Percentiles rank a stretch among this genome's conserved stretches.
These are phyloP conservation scores for Mariannaea elegans DNA, from an alignment of 2,329 filamentous ascomycete genomes.

Conservation along the genomic window DNA sequence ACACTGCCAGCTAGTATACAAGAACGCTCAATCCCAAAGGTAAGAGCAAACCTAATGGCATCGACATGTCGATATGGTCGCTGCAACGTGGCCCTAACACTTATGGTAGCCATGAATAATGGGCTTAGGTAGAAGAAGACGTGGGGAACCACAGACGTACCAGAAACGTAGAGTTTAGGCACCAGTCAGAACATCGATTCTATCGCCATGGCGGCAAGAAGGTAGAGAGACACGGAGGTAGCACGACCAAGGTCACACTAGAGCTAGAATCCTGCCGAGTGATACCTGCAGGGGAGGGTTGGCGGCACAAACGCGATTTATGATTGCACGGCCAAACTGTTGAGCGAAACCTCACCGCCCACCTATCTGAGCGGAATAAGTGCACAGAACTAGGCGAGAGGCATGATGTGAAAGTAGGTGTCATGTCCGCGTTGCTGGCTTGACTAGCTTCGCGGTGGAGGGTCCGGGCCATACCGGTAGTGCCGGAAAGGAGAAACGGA, in stretches of 20 bases:
- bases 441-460: constrained; percentile 56
- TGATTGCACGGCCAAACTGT: constrained; percentile 86
- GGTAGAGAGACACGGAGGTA: constrained; percentile 67
- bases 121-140: constrained; percentile 86
- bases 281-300: constrained; percentile 76
- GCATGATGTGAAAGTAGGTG: constrained; percentile 50
- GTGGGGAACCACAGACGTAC: constrained; percentile 74
- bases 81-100: constrained; percentile 74
- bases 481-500: constrained; percentile 68
- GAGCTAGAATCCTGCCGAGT: constrained; percentile 86
- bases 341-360: constrained; percentile 77
- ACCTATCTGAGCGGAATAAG: constrained; percentile 81
- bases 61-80: constrained; percentile 79
- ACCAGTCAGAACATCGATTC: constrained; percentile 85
- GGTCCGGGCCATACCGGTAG: constrained; percentile 61
- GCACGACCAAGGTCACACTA: constrained; percentile 78
- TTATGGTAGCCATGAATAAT: constrained; percentile 76
- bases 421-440: constrained; percentile 42
- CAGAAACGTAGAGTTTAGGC: constrained; percentile 78
- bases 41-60: constrained; percentile 79
- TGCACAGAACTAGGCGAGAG: constrained; percentile 71
- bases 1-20: constrained; percentile 72
- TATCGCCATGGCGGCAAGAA: constrained; percentile 69
- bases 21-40: constrained; percentile 78
- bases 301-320: constrained; percentile 78